These are phyloP conservation scores for Backusella mclennaniae DNA, from an alignment of 192 early-diverging fungal species.

Conservation along the genomic window DNA sequence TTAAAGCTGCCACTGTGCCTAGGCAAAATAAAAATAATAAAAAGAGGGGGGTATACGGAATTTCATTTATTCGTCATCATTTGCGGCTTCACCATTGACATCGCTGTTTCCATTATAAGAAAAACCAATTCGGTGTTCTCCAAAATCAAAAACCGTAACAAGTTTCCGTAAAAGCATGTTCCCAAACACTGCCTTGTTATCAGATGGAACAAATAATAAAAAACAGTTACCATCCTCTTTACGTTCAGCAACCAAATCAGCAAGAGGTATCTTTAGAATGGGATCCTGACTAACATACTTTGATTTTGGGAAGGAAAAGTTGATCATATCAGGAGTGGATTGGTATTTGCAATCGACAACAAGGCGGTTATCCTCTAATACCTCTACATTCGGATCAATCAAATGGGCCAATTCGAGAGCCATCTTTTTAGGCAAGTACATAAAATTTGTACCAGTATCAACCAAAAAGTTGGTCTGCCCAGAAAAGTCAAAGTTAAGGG, in stretches of 20 bases:
- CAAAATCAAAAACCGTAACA: slow-evolving; percentile 29
- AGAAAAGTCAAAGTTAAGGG: slow-evolving; percentile 8
- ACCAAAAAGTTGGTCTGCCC: background rate
- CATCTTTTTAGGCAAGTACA: slow-evolving; percentile 15
- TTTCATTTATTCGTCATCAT: background rate
- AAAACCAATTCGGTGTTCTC: slow-evolving; percentile 25
- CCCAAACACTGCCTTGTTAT: slow-evolving; percentile 6
- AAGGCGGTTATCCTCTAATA: background rate
- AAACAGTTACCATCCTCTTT: background rate
- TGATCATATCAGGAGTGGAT: background rate
- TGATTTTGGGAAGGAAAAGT: slow-evolving; percentile 5
- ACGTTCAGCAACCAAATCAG: background rate
- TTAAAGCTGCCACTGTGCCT: background rate
- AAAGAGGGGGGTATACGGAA: background rate
- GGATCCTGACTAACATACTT: background rate
- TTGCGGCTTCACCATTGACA: background rate
- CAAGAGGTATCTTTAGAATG: slow-evolving; percentile 8
- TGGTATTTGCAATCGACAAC: slow-evolving; percentile 15
- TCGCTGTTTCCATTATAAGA: background rate
- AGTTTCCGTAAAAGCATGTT: slow-evolving; percentile 23
- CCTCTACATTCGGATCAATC: background rate
- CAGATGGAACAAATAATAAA: slow-evolving; percentile 9
- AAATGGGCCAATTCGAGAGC: slow-evolving; percentile 10
- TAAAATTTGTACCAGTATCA: slow-evolving; percentile 28
- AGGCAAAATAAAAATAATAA: background rate